Percentiles rank a stretch among this genome's conserved stretches.
Evolutionary conservation across 225 moss, liverwort and hornwort genomes (phyloP).

Genomic region (Climacium dendroides): DNA sequence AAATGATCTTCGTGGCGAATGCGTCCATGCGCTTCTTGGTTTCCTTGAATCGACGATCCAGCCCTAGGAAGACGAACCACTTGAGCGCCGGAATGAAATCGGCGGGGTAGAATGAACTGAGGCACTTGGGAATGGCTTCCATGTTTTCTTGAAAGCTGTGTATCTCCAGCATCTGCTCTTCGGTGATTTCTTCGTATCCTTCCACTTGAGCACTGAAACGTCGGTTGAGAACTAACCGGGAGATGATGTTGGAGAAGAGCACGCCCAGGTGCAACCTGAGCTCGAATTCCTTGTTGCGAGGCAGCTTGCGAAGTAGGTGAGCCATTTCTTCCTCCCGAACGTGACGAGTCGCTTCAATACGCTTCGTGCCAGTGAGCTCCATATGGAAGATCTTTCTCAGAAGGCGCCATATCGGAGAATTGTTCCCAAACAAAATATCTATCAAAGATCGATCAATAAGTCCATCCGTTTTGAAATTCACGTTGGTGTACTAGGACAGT

Average conservation of each 20-base stretch:
- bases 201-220: neutral
- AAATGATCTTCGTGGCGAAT: neutral
- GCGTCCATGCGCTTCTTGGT: neutral
- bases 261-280: neutral
- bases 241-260: neutral
- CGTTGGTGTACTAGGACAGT: neutral
- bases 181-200: neutral
- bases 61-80: neutral
- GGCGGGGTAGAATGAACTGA: neutral
- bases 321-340: neutral
- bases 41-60: neutral
- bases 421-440: neutral
- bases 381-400: neutral
- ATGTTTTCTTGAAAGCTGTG: neutral
- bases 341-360: neutral
- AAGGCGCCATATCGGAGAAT: neutral
- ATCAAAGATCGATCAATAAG: neutral
- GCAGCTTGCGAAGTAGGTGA: neutral
- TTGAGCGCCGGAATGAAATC: neutral
- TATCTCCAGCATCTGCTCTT: neutral
- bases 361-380: neutral
- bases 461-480: neutral
- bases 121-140: neutral
- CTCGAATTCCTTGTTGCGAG: neutral
- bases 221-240: neutral